Evolutionary conservation across 495 filamentous ascomycete genomes (phyloP).

Genomic region (Pseudomonodictys pantanalensis): DNA sequence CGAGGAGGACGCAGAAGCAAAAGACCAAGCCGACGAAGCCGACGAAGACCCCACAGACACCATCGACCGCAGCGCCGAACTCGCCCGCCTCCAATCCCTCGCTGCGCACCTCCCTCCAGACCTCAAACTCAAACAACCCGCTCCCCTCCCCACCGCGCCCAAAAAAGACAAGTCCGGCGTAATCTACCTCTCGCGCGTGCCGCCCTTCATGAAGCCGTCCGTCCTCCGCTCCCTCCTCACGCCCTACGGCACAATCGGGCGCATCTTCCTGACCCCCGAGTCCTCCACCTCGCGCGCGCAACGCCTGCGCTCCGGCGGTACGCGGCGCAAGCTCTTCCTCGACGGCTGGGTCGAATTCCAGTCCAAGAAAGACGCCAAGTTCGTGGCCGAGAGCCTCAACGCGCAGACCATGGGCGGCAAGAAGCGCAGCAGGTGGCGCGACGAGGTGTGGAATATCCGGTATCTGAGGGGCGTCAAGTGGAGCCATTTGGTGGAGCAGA

Average conservation of each 20-base stretch:
- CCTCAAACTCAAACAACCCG: conserved; percentile 30
- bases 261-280: conserved; percentile 85
- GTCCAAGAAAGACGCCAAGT: conserved; percentile 72
- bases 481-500: conserved; percentile 64
- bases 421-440: conserved; percentile 84
- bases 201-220: conserved; percentile 89
- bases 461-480: conserved; percentile 89
- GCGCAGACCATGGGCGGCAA: conserved; percentile 77
- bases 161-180: conserved; percentile 68
- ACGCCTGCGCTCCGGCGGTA: conserved; percentile 67
- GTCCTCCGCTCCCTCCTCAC: conserved; percentile 76
- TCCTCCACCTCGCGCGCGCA: conserved; percentile 58
- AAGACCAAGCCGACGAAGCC: conserved; percentile 22
- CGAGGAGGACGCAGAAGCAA: not conserved
- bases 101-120: conserved; percentile 5
- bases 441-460: conserved; percentile 85
- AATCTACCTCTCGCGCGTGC: conserved; percentile 84
- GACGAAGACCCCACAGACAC: conserved; percentile 30
- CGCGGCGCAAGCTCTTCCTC: conserved; percentile 80
- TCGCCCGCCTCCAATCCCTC: conserved; percentile 6
- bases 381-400: conserved; percentile 81
- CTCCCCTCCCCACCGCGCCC: conserved; percentile 18
- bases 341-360: conserved; percentile 96
- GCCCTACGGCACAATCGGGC: conserved; percentile 72
- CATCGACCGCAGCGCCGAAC: conserved; percentile 12